These are phyloP conservation scores for Ophiostoma sp. DNA, from an alignment of 2,329 filamentous ascomycete genomes.

Conservation along the genomic window DNA sequence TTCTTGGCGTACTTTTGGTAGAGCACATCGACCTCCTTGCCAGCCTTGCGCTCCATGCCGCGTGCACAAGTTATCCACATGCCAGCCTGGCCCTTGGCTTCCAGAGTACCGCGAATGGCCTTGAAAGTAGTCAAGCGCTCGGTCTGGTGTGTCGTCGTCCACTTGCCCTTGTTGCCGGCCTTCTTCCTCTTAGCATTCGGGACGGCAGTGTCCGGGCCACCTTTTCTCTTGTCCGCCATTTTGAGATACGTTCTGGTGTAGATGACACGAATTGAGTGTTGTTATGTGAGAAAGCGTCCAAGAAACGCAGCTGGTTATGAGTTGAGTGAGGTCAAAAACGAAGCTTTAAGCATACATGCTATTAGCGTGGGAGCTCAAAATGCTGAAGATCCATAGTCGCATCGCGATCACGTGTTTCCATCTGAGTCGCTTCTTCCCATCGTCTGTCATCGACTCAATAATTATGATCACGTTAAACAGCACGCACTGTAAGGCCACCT, in stretches of 20 bases:
- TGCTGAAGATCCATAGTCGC: too few relatives aligned
- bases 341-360: too few relatives aligned
- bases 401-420: too few relatives aligned
- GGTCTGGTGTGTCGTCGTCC: conserved; percentile 55
- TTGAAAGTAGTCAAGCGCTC: conserved; percentile 39
- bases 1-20: conserved; percentile 54
- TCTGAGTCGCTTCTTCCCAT: too few relatives aligned
- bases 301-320: too few relatives aligned
- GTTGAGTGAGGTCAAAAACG: too few relatives aligned
- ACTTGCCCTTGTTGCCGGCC: conserved; percentile 52
- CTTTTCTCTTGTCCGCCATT: conserved; percentile 38
- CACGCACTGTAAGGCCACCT: too few relatives aligned
- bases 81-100: conserved; percentile 58
- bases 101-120: conserved; percentile 33
- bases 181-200: conserved; percentile 38
- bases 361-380: too few relatives aligned
- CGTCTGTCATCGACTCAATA: too few relatives aligned
- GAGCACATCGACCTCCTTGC: conserved; percentile 55
- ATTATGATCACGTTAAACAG: too few relatives aligned
- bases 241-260: background rate
- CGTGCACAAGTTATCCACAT: conserved; percentile 75
- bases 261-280: background rate
- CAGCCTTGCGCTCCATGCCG: conserved; percentile 63
- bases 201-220: conserved; percentile 29
- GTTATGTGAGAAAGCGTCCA: too few relatives aligned